phyloP scores from a whole-genome alignment of 1,139 yeast species.

The Candida freyschussii region DNA sequence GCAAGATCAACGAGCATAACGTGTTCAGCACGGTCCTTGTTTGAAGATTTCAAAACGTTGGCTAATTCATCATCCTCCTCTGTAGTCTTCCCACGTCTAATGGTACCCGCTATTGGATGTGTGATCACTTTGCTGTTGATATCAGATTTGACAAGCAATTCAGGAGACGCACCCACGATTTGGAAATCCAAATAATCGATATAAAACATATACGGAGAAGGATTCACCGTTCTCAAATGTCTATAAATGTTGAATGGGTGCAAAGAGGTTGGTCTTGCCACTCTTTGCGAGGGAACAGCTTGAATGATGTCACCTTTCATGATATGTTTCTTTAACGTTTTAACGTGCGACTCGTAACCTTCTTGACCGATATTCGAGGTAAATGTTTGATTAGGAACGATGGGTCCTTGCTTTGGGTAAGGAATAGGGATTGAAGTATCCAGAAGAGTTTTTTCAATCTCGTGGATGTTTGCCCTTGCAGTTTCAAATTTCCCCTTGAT shows the following conservation, averaged over 20 bases:
- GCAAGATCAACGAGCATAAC: constrained; percentile 98
- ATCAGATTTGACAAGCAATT: constrained; percentile 80
- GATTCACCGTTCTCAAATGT: constrained; percentile 91
- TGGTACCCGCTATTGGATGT: constrained; percentile 97
- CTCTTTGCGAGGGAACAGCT: constrained; percentile 96
- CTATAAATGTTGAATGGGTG: constrained; percentile 96
- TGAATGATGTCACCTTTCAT: constrained; percentile 90
- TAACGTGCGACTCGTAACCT: constrained; percentile 84
- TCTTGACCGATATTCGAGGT: constrained; percentile 87
- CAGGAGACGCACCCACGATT: constrained; percentile 96
- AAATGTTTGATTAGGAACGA: constrained; percentile 57
- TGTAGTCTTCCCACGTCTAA: constrained; percentile 79
- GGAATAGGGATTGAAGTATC: constrained; percentile 39
- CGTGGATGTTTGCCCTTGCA: constrained; percentile 54
- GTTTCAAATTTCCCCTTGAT: constrained; percentile 46
- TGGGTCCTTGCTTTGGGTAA: constrained; percentile 67
- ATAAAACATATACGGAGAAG: constrained; percentile 93
- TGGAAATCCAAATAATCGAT: constrained; percentile 90
- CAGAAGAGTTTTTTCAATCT: constrained; percentile 48
- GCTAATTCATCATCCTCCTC: constrained; percentile 91
- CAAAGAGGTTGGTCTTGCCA: constrained; percentile 87
- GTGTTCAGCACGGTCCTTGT: constrained; percentile 95
- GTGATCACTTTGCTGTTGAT: constrained; percentile 69
- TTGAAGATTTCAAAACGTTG: constrained; percentile 62
- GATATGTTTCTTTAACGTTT: constrained; percentile 71